Evolutionary conservation across 1,139 yeast genomes (phyloP).

Genomic region (Lodderomyces elongisporus): DNA sequence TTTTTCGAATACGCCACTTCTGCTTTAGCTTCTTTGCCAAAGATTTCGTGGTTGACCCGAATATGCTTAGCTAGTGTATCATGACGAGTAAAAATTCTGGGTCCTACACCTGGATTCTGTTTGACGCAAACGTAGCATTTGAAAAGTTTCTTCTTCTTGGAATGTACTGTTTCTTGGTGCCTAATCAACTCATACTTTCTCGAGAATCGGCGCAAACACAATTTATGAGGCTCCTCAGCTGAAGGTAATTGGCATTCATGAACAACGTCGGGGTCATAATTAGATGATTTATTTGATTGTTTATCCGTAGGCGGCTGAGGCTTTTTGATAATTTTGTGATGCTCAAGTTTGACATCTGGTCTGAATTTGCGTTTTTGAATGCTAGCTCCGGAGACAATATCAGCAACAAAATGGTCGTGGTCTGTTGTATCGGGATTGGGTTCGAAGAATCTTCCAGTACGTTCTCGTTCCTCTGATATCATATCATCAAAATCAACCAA

Average conservation of each 20-base stretch:
- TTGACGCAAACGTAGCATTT: constrained; percentile 82
- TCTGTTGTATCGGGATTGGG: constrained; percentile 19
- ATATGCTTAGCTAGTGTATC: constrained; percentile 94
- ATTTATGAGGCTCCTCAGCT: constrained; percentile 46
- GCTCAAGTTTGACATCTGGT: constrained; percentile 11
- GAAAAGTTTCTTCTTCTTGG: constrained; percentile 78
- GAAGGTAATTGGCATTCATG: constrained; percentile 48
- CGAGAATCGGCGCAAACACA: constrained; percentile 80
- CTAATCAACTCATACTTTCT: constrained; percentile 91
- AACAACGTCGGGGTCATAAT: constrained; percentile 46
- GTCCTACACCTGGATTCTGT: constrained; percentile 45
- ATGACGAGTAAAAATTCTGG: constrained; percentile 83
- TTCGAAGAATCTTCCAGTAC: constrained; percentile 15
- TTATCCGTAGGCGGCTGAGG: constrained; percentile 28
- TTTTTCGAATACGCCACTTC: constrained; percentile 46
- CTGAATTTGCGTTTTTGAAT: constrained; percentile 17
- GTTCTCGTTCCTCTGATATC: constrained; percentile 7
- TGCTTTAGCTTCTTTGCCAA: constrained; percentile 60
- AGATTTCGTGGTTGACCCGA: constrained; percentile 77
- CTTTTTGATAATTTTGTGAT: constrained; percentile 14
- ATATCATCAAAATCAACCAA: constrained; percentile 4
- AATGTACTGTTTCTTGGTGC: constrained; percentile 95
- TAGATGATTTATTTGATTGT: constrained; percentile 33
- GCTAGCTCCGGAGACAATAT: constrained; percentile 21
- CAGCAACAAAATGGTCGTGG: constrained; percentile 25